phyloP scores from a whole-genome alignment of 129 eudicot genomes.

The Centaurea solstitialis region DNA sequence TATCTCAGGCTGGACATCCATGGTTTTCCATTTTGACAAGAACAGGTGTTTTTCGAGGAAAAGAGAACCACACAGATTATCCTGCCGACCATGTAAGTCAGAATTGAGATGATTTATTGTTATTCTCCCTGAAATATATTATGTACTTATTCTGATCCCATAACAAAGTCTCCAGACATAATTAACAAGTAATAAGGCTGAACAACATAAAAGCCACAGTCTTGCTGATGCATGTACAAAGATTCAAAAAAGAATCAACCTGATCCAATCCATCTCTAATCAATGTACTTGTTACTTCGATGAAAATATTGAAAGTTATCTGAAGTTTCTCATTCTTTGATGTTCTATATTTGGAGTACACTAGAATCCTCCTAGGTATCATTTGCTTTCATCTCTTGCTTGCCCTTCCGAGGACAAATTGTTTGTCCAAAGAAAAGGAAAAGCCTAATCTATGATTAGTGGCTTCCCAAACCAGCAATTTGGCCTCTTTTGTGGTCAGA shows the following conservation, averaged over 20 bases:
- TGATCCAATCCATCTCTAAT: too few species aligned
- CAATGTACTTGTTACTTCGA: too few species aligned
- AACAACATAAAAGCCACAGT: too few species aligned
- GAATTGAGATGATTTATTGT: not conserved
- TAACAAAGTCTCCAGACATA: too few species aligned
- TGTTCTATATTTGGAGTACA: not conserved
- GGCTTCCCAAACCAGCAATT: not conserved
- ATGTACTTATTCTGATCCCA: not conserved
- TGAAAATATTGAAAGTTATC: too few species aligned
- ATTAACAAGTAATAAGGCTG: too few species aligned
- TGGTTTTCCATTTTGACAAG: slow-evolving; percentile 91
- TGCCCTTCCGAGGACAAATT: not conserved
- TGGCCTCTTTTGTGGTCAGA: not conserved
- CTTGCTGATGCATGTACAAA: too few species aligned
- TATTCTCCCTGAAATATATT: not conserved
- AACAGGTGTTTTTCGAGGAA: slow-evolving; percentile 78
- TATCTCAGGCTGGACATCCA: slow-evolving; percentile 77
- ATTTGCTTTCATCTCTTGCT: not conserved
- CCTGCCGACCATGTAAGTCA: slow-evolving; percentile 74
- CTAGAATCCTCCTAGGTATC: not conserved
- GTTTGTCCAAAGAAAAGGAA: slow-evolving; percentile 2
- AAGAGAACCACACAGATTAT: slow-evolving; percentile 53
- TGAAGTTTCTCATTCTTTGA: not conserved
- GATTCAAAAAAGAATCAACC: too few species aligned
- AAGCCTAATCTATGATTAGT: not conserved